Base-by-base conservation (phyloP, 352 stramenopile genomes). In the Globisporangium nagaii region DNA sequence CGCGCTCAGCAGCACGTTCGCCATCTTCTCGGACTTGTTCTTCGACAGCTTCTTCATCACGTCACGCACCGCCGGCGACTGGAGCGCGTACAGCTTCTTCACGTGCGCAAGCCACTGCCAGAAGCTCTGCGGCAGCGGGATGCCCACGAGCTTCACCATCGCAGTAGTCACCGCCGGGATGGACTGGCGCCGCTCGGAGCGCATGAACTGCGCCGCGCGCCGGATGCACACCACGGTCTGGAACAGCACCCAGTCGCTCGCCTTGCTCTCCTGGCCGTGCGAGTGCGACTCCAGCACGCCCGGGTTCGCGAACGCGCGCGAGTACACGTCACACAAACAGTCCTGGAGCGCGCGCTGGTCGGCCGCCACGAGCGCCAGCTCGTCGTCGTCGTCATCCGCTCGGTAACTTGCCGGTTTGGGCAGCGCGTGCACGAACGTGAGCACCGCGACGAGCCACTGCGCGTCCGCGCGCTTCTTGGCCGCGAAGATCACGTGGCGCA, bases 131-230 rank as follows among this genome's bases (percentile, higher is more conserved):
- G 75, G 73, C 19, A 88, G 50, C 43, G 70, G 56, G 27, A 84
- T 56, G 13, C 66, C 63, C 20, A 66, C 73, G 44, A 86, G 58
- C 60, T 71, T 58, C 25, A 63, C 57, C 62, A 73, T 73, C 25
- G 71, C 73, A 5, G 69, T 75, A 17, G 75, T 74, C 34, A 86
- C 62, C 4, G 62, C 58, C 10, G 75, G 60, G 8, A 84, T 54
- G 17, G 48, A 53, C 28, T 65, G 73, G 43, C 73, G 73, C 7
- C 54, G 65, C 56, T 84, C 65, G 24, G 68, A 58, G 46, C 75
- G 75, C 73, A 84, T 78, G 51, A 88, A 88, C 27, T 80, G 56
- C 30, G 63, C 62, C 10, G 78, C 78, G 40, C 74, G 57, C 28
- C 78, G 75, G n/a, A 85, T 50, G 35, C 78, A 88, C 34, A 79